Conservation (phyloP, 331 rosid genomes). For the Spiraea crenata region DNA sequence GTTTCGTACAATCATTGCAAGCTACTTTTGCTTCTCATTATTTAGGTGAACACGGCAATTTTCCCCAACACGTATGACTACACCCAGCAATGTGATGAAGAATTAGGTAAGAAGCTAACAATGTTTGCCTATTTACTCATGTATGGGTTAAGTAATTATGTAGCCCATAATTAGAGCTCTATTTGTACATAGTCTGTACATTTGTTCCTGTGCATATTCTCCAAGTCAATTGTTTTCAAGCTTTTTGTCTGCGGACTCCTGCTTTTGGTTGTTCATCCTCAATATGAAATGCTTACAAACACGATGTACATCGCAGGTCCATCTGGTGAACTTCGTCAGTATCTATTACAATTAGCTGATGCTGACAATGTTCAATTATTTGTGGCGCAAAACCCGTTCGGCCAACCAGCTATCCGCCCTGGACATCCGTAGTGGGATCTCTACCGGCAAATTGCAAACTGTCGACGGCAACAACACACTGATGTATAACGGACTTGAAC, state of each 20-base stretch:
- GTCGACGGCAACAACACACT: no score
- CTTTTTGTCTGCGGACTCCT: not conserved
- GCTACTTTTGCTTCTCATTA: conserved; percentile 22
- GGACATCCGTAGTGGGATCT: conserved; percentile 54
- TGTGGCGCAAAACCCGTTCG: conserved; percentile 58
- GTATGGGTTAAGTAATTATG: not conserved
- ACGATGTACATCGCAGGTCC: conserved; percentile 48
- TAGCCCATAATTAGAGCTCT: not conserved
- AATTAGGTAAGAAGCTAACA: conserved; percentile 61
- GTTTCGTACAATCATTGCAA: conserved; percentile 6
- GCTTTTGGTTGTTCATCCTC: not conserved
- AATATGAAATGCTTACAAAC: not conserved
- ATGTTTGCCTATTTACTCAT: not conserved
- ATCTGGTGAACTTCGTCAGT: conserved; percentile 67
- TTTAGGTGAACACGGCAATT: conserved; percentile 72
- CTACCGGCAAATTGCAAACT: conserved; percentile 21
- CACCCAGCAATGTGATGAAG: conserved; percentile 38
- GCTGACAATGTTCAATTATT: conserved; percentile 60
- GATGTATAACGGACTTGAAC: no score
- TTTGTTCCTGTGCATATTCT: not conserved
- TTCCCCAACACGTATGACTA: conserved; percentile 62
- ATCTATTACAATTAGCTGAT: conserved; percentile 54
- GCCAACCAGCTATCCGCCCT: conserved; percentile 64
- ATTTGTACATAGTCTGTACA: not conserved
- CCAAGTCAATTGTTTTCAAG: not conserved